Evolutionary conservation across 176 grass and related monocot species (phyloP), one percentile per base, ranked within the genome.

Genomic region (Phragmites australis): DNA sequence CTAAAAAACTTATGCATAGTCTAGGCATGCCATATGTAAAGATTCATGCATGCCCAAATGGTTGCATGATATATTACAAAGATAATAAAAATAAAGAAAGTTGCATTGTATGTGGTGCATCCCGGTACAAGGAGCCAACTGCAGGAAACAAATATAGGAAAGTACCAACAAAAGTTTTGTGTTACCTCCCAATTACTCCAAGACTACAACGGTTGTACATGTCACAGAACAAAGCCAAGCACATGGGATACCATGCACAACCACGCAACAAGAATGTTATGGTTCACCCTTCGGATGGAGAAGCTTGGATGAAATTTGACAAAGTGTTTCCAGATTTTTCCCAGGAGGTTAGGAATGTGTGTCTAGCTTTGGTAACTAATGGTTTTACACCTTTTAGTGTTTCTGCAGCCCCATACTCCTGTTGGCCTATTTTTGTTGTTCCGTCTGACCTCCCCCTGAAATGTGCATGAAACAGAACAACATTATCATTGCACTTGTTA

Each of bases 271-370:
- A 26, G 7, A 26, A 26, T 59, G 26, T 83, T 12, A 74, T 75
- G 69, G 42, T 32, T 10, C 81, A 83, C 23, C 69, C 56, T 22
- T 48, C 56, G 0, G 69, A 83, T 63, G 81, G 69, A 26, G 69
- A 52, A 31, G 81, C 54, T 49, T 83, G 81, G 81, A 83, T 11
- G 69, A n/a, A 44, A 6, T 50, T 83, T 45, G 40, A 83, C 21
- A 30, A 39, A 21, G 10, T 13, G 6, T 73, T 26, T n/a, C 29
- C 30, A 1, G 17, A 64, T 12, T 75, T 82, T 59, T 51, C 56
- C 13, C 0, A 12, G 3, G 81, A 83, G 12, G 15, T 18, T 1
- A 49, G 69, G 8, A 83, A 83, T 53, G 43, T 75, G n/a, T 6
- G 56, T 6, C 10, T 83, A 8, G 6, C 12, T 17, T 8, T 83